Evolutionary conservation across 257 asterid species (phyloP), one percentile per base, ranked within the genome.

Genomic region (Craterostigma plantagineum): DNA sequence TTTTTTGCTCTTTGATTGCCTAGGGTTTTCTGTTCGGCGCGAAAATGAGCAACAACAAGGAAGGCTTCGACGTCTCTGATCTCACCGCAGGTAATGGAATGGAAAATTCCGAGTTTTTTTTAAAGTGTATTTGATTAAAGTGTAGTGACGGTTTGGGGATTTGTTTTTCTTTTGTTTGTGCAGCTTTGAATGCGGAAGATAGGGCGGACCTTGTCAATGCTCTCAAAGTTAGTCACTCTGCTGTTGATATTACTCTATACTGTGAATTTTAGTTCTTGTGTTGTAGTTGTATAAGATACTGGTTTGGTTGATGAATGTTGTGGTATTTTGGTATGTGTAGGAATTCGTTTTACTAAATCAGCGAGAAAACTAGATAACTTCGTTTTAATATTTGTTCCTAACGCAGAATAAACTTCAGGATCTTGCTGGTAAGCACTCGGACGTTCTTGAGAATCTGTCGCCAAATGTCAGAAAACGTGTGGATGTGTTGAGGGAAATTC

Each of bases 371-470:
- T 23, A 23, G 30, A 6, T 11, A 11, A n/a, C 17, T 10, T 42
- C 45, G 9, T 45, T n/a, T 0, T 1, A 0, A n/a, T 7, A 8
- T 16, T 9, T 44, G 37, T 63, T 51, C 12, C 23, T 36, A 6
- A 11, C 68, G 66, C 72, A 78, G 81, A 60, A 64, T 60, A 75
- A 78, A 44, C 72, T 71, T 42, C 79, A 75, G 61, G 81, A 64
- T 61, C 69, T 75, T 39, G 69, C 79, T 16, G 75, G 75, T 37
- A 63, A 75, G 55, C 92, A 65, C 63, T 58, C 75, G 7, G 72
- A 64, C 39, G 68, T 75, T 57, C 75, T 79, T 1, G 87, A 79
- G 57, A 64, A 30, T 46, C 49, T 75, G 48, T 14, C 77, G 8
- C 72, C 73, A 6, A 45, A 12, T 38, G 80, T 75, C 10, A 64